Base-by-base conservation (phyloP, 495 filamentous ascomycete species). In the Cryomyces antarcticus region DNA sequence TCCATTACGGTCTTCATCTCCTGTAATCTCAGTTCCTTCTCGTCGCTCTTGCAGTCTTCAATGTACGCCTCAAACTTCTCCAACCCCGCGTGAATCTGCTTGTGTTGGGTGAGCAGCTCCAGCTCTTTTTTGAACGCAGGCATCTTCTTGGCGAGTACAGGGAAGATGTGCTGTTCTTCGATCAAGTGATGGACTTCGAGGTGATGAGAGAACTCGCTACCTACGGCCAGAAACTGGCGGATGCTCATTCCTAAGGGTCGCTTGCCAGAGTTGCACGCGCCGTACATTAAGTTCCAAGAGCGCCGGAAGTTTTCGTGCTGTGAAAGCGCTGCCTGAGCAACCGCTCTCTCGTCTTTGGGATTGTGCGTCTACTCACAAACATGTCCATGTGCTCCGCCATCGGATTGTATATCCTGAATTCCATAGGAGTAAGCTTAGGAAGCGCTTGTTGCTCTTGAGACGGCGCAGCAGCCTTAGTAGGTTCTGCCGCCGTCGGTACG, bases 81-180 rank as follows among this genome's bases (percentile, higher is more conserved):
- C 57, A 93, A 66, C 3, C 85, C 87, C 1, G 62, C 60, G 57
- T 95, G 87, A 37, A 95, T 95, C 56, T 73, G 59, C 47, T 67
- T 66, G 52, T 95, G 87, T 61, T 95, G 85, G n/a, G 59, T 65
- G 37, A 88, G 53, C 35, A 93, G 57, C 56, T 82, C 70, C 17
- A 73, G 61, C 28, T 75, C 70, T 33, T 69, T 64, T 28, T 59
- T 61, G 53, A 93, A 95, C 41, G 77, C 76, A 6, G 87, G 81
- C 86, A 93, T 93, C 49, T 72, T 75, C 38, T 58, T 61, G 24
- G 78, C 83, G 7, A 95, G 68, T 4, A 78, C 46, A 11, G 86
- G 86, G 57, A 89, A 89, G 34, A 95, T 65, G 51, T 86, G 74
- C 24, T 65, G 64, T 56, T 95, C 87, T 58, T 95, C 86, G 49